phyloP scores from a whole-genome alignment of 1,284 basidiomycete species.

The Ustilago bromivora region DNA sequence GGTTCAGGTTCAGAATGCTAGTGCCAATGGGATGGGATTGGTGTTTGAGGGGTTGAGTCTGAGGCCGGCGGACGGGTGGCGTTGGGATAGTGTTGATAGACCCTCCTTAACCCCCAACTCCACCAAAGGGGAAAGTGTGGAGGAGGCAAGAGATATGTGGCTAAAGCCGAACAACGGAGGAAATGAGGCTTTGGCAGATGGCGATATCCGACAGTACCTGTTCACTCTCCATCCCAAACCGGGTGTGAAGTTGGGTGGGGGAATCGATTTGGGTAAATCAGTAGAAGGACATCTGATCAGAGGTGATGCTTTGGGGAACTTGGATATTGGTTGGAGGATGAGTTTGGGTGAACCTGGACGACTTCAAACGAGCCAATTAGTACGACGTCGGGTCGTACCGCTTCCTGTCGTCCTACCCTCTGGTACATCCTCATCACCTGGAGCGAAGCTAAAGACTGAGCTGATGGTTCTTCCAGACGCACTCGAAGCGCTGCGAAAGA shows the following conservation, averaged over 20 bases:
- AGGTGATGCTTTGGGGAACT: constrained; percentile 50
- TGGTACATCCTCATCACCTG: neutral
- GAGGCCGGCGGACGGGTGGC: constrained; percentile 36
- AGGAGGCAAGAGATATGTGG: constrained; percentile 33
- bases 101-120: constrained; percentile 3
- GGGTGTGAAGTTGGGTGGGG: constrained; percentile 2
- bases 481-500: constrained; percentile 8
- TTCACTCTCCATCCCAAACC: constrained; percentile 40
- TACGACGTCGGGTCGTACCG: constrained; percentile 15
- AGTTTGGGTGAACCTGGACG: constrained; percentile 59
- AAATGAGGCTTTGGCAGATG: constrained; percentile 48
- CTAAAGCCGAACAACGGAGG: constrained; percentile 3
- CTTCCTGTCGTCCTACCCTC: constrained; percentile 3
- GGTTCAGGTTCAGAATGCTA: constrained; percentile 66
- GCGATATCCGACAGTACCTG: constrained; percentile 64
- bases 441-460: constrained; percentile 9
- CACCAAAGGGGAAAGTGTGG: neutral
- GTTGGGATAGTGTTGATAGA: constrained; percentile 40
- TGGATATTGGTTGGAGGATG: constrained; percentile 66
- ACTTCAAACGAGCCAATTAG: constrained; percentile 46
- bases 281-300: constrained; percentile 17
- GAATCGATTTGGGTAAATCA: constrained; percentile 18
- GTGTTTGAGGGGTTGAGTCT: constrained; percentile 55
- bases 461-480: constrained; percentile 9
- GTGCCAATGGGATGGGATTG: constrained; percentile 30